phyloP scores from a whole-genome alignment of 768 basidiomycete species.

The Saitozyma sp. region DNA sequence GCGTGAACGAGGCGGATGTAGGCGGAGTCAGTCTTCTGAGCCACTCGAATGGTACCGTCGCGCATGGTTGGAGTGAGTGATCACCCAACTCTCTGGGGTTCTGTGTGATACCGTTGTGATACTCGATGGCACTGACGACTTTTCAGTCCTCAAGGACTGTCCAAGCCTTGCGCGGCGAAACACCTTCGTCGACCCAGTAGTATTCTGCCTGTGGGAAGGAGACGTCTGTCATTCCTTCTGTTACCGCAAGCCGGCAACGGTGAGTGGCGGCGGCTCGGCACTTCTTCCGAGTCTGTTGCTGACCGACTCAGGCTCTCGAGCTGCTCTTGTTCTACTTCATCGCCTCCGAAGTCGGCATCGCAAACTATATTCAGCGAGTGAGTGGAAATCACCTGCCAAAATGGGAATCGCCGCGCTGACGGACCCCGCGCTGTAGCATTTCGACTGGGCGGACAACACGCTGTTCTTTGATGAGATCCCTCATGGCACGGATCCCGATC shows the following conservation, averaged over 20 bases:
- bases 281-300: constrained; percentile 55
- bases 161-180: constrained; percentile 70
- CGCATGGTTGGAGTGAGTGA: constrained; percentile 9
- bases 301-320: constrained; percentile 64
- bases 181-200: constrained; percentile 80
- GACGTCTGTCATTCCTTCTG: constrained; percentile 90
- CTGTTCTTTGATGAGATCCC: constrained; percentile 90
- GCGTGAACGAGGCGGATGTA: neutral
- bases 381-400: constrained; percentile 1
- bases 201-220: constrained; percentile 92
- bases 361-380: constrained; percentile 72
- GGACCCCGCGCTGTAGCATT: constrained; percentile 24
- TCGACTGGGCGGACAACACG: constrained; percentile 74
- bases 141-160: constrained; percentile 66
- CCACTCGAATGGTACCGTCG: constrained; percentile 77
- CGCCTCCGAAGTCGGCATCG: constrained; percentile 79
- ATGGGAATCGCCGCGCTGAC: neutral
- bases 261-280: constrained; percentile 53
- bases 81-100: neutral
- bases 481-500: constrained; percentile 66
- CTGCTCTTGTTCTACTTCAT: constrained; percentile 84
- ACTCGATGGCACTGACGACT: neutral
- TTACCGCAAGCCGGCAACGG: constrained; percentile 68
- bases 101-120: too few relatives aligned
- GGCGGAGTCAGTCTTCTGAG: constrained; percentile 75